These are phyloP conservation scores for Rauvolfia tetraphylla DNA, from an alignment of 257 asterid species.

Conservation along the genomic window DNA sequence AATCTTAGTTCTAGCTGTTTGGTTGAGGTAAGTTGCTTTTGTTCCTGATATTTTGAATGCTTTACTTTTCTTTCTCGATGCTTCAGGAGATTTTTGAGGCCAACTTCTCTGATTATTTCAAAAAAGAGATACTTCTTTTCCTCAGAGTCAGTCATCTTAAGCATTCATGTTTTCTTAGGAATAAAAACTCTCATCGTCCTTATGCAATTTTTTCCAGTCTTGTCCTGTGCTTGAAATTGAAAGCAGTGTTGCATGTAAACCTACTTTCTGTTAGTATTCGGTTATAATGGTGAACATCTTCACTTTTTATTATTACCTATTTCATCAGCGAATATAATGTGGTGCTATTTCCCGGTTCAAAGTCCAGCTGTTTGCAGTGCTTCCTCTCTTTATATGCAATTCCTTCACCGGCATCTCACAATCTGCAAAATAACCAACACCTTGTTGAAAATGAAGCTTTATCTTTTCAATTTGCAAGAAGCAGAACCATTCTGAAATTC, in stretches of 20 bases:
- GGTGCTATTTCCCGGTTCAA: neutral
- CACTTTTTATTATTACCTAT: neutral
- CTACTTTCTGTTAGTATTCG: neutral
- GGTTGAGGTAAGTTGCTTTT: slow-evolving; percentile 66
- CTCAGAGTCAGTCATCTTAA: neutral
- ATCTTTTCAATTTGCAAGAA: neutral
- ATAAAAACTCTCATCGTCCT: neutral
- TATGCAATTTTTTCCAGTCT: neutral
- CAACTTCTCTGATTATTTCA: neutral
- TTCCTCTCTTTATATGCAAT: neutral
- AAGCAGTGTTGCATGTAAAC: neutral
- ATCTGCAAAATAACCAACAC: neutral
- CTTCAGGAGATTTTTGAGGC: neutral
- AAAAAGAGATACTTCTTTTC: neutral
- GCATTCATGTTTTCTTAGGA: neutral
- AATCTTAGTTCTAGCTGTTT: slow-evolving; percentile 66
- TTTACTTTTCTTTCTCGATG: neutral
- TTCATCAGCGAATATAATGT: neutral
- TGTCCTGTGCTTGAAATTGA: neutral
- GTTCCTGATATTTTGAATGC: neutral
- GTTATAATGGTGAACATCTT: neutral
- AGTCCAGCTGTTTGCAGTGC: neutral
- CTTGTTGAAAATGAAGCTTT: neutral
- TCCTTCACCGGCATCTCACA: neutral
- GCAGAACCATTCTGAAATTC: neutral